Evolutionary conservation across 2,329 filamentous ascomycete species (phyloP), one percentile per base, ranked within the genome.

Genomic region (Diaporthe sp.): DNA sequence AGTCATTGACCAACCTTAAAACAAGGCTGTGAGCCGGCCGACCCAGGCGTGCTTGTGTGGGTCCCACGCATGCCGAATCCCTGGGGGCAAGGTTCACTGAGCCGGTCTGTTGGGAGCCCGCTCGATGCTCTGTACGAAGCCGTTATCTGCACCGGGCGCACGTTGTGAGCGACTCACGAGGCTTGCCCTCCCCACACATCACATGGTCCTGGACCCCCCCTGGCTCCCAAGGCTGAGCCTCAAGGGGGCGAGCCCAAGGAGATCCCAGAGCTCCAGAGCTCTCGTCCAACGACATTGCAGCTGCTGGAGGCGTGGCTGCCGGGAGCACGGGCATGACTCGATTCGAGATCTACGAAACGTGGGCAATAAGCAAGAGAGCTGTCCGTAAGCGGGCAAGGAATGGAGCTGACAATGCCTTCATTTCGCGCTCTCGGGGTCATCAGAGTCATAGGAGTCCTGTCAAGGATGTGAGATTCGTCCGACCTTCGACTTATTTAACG

Each of bases 1-100:
- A 68, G 63, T 68, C 63, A 68, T 68, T 68, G 63, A 39, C 63
- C 63, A 53, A 68, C 44, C 63, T 68, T 68, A 53, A 51, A 67
- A 67, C 63, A 67, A 68, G 63, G 63, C 63, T 53, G 63, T 51
- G 63, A 51, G 63, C 63, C 63, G 63, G 44, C 44, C 44, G 47
- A 37, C 63, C 63, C 44, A 53, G 39, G 63, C 63, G 17, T 68
- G 47, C 34, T 25, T 37, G 31, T 6, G 47, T 68, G 63, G 44
- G 39, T 12, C 47, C 47, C 17, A 13, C 20, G 31, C 31, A 3
- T 39, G 63, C 63, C 28, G 31, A 25, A 68, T 68, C 28, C 63
- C 22, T 51, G 31, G 6, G 12, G 6, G 8, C 63, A 51, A 25
- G 63, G 28, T 51, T 34, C 44, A 51, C 20, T 25, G 63, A 68